Percentiles rank a stretch among this genome's conserved stretches.
Evolutionary conservation across 768 basidiomycete genomes (phyloP).

Genomic region (Candolleomyces efflorescens): DNA sequence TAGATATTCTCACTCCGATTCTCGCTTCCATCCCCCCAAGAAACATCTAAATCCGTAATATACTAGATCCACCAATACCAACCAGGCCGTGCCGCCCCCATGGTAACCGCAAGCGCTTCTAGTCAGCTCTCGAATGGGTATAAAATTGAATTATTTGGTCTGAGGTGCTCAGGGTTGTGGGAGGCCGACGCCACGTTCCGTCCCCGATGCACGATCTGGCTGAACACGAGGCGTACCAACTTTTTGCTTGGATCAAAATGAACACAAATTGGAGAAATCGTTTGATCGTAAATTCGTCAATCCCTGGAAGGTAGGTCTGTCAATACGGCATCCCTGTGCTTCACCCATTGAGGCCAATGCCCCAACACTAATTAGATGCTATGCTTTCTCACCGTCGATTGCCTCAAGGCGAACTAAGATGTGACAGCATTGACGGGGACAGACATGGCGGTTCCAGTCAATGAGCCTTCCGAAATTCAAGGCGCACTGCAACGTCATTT

Average conservation of each 20-base stretch:
- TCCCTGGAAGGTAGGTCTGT: background rate
- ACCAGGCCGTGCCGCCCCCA: background rate
- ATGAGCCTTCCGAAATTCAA: background rate
- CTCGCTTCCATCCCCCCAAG: no score
- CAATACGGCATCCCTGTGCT: background rate
- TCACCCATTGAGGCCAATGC: no score
- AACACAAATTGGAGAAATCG: background rate
- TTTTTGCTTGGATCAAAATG: conserved; percentile 1
- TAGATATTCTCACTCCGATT: no score
- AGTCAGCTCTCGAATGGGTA: background rate
- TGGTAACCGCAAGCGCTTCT: background rate
- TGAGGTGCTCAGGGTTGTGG: background rate
- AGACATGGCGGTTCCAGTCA: background rate
- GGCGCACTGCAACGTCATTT: background rate
- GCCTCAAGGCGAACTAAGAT: background rate
- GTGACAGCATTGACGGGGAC: background rate
- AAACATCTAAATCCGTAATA: no score
- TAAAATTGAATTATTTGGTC: background rate
- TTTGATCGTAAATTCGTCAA: background rate
- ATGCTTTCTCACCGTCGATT: background rate
- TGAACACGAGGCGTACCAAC: background rate
- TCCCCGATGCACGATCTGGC: background rate
- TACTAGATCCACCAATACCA: no score
- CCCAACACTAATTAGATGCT: no score
- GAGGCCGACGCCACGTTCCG: background rate